phyloP scores from a whole-genome alignment of 2,329 filamentous ascomycete genomes.

The Colletotrichum lentis region DNA sequence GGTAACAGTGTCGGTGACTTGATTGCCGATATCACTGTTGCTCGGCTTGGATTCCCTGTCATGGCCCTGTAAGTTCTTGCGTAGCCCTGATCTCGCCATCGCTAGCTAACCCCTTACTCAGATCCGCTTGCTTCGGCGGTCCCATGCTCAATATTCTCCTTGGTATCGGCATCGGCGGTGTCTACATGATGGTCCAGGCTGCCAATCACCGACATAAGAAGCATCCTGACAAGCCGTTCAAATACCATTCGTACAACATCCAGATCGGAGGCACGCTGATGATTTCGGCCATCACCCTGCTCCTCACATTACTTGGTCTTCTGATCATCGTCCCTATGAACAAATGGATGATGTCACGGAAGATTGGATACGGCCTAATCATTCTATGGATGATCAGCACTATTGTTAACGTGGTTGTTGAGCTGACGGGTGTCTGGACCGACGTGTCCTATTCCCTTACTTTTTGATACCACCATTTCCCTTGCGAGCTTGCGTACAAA shows the following conservation, averaged over 20 bases:
- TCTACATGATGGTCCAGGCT: slow-evolving; percentile 82
- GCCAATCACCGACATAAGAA: slow-evolving; percentile 72
- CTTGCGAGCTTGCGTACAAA: slow-evolving; percentile 10
- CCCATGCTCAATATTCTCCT: slow-evolving; percentile 97
- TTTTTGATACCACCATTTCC: slow-evolving; percentile 9
- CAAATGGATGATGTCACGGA: slow-evolving; percentile 83
- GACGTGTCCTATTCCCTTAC: slow-evolving; percentile 45
- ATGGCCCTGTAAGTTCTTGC: slow-evolving; percentile 75
- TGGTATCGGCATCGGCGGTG: slow-evolving; percentile 89
- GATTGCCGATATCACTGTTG: slow-evolving; percentile 93
- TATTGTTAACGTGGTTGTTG: slow-evolving; percentile 79
- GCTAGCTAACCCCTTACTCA: slow-evolving; percentile 46
- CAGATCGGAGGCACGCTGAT: slow-evolving; percentile 85
- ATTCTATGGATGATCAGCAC: slow-evolving; percentile 84
- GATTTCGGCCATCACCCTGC: slow-evolving; percentile 82
- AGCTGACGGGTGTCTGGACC: slow-evolving; percentile 68
- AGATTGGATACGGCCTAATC: slow-evolving; percentile 83
- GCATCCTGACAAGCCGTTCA: slow-evolving; percentile 70
- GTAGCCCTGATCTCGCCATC: not conserved
- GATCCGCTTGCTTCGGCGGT: slow-evolving; percentile 94
- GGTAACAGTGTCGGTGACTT: slow-evolving; percentile 95
- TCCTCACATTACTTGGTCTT: slow-evolving; percentile 80
- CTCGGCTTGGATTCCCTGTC: slow-evolving; percentile 90
- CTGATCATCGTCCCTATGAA: slow-evolving; percentile 85
- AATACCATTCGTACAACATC: slow-evolving; percentile 82